These are phyloP conservation scores for Orbilia ellipsospora DNA, from an alignment of 2,329 filamentous ascomycete genomes.

Conservation along the genomic window DNA sequence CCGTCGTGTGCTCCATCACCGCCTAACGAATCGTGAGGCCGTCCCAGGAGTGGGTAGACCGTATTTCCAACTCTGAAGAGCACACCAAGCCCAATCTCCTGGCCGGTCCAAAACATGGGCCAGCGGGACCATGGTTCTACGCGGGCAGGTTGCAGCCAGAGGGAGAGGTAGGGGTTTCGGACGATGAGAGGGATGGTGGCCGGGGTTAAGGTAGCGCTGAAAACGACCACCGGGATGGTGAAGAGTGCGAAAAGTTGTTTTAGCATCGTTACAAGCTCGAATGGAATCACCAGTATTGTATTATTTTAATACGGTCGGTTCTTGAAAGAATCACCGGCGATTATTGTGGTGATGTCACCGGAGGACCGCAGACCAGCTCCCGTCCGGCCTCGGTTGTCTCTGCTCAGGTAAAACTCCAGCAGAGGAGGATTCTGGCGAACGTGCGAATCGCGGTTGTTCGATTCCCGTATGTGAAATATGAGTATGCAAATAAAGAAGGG, in stretches of 20 bases:
- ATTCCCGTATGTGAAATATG: too few species aligned
- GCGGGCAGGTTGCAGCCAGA: slow-evolving; percentile 74
- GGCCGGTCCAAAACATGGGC: slow-evolving; percentile 86
- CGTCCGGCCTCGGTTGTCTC: neutral
- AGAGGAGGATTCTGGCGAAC: too few species aligned
- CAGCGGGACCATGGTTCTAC: slow-evolving; percentile 82
- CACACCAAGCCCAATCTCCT: slow-evolving; percentile 69
- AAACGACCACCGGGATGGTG: slow-evolving; percentile 57
- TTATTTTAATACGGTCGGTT: neutral
- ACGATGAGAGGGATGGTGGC: slow-evolving; percentile 71
- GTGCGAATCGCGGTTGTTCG: too few species aligned
- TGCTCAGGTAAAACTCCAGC: too few species aligned
- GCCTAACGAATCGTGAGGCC: slow-evolving; percentile 64
- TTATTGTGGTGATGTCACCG: slow-evolving; percentile 1
- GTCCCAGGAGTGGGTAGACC: slow-evolving; percentile 68
- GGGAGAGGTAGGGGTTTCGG: slow-evolving; percentile 71
- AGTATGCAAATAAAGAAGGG: too few species aligned
- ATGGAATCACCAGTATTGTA: neutral
- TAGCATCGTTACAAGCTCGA: neutral
- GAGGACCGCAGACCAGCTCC: neutral
- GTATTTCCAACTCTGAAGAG: slow-evolving; percentile 65
- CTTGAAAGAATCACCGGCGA: neutral
- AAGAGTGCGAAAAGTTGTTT: slow-evolving; percentile 11
- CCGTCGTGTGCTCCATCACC: slow-evolving; percentile 35
- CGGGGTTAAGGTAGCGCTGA: slow-evolving; percentile 68